phyloP scores from a whole-genome alignment of 2,329 filamentous ascomycete species.

The Purpureocillium takamizusanense region DNA sequence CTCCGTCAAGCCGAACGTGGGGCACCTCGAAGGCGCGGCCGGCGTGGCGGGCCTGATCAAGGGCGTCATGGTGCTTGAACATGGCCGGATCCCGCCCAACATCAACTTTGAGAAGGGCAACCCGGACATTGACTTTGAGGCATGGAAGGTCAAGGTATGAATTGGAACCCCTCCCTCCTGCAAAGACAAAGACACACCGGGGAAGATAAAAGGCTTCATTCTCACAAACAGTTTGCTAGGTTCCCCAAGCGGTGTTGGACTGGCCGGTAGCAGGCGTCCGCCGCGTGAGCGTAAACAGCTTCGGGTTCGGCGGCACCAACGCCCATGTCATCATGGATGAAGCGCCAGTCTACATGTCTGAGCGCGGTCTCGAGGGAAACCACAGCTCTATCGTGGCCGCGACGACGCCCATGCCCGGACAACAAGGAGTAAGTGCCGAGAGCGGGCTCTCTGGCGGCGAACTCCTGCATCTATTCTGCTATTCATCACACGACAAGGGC shows the following conservation, averaged over 20 bases:
- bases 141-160: constrained; percentile 35
- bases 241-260: constrained; percentile 27
- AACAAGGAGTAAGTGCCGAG: no score
- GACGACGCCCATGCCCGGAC: no score
- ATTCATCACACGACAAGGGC: constrained; percentile 33
- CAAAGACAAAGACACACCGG: no score
- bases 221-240: constrained; percentile 21
- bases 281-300: constrained; percentile 46
- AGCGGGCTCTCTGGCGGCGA: no score
- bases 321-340: constrained; percentile 44
- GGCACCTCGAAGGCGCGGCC: constrained; percentile 42
- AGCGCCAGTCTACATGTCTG: constrained; percentile 28
- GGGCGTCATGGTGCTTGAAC: constrained; percentile 37
- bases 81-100: constrained; percentile 41
- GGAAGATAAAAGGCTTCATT: constrained; percentile 1
- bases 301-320: constrained; percentile 50
- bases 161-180: no score
- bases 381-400: no score
- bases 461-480: constrained; percentile 29
- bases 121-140: constrained; percentile 35
- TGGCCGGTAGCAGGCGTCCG: constrained; percentile 36
- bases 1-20: constrained; percentile 46
- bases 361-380: constrained; percentile 23
- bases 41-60: constrained; percentile 46
- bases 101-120: constrained; percentile 40